Evolutionary conservation across 768 basidiomycete species (phyloP).

Genomic region (Glaciozyma antarctica): DNA sequence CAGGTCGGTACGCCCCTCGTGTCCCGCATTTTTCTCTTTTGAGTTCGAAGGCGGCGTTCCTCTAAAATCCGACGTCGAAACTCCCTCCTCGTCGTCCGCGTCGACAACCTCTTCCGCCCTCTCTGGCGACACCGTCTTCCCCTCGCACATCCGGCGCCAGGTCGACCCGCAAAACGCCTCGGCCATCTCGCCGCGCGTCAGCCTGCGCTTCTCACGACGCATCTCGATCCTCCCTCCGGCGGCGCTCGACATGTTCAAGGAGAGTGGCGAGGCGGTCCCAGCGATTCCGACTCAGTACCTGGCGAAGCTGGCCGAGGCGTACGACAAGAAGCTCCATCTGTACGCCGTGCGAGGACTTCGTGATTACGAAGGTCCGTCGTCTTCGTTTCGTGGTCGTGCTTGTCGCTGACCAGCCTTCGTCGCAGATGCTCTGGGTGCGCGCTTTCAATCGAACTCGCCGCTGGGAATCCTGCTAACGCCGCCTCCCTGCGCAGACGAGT

Average conservation of each 20-base stretch:
- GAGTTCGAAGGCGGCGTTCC: conserved; percentile 24
- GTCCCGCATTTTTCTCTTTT: conserved; percentile 28
- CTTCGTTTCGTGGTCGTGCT: neutral
- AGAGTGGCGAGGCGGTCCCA: conserved; percentile 31
- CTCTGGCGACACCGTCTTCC: conserved; percentile 2
- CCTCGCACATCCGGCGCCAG: conserved; percentile 13
- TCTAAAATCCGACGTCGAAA: conserved; percentile 20
- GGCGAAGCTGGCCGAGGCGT: conserved; percentile 9
- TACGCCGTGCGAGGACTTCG: conserved; percentile 35
- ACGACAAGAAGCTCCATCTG: conserved; percentile 35
- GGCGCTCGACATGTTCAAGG: conserved; percentile 35
- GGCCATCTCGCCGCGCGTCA: conserved; percentile 33
- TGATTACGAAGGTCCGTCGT: conserved; percentile 34
- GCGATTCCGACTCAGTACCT: conserved; percentile 32
- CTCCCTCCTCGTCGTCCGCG: neutral
- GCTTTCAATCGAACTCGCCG: neutral
- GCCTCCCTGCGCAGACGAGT: conserved; percentile 10
- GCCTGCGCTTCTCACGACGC: conserved; percentile 37
- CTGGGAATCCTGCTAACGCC: neutral
- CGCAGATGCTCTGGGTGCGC: neutral
- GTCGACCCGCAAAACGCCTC: conserved; percentile 6
- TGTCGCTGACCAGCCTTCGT: neutral
- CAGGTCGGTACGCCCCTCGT: neutral
- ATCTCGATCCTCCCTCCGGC: conserved; percentile 37
- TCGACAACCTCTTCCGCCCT: neutral